Base-by-base conservation (phyloP, 139 green algal genomes). In the Closterium sp. region DNA sequence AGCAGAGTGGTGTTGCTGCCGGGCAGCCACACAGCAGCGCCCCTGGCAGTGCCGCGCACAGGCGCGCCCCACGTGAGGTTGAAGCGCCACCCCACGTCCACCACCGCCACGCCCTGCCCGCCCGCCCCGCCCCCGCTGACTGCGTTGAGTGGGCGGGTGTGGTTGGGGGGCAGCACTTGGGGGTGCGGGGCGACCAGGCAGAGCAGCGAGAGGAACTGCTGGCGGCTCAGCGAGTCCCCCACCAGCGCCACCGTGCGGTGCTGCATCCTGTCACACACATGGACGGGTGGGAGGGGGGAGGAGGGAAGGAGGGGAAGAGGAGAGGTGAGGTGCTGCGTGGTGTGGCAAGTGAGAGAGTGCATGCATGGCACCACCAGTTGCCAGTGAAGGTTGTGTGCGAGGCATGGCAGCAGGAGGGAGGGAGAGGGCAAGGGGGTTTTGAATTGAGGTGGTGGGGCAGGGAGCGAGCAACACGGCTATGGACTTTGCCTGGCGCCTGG, bases 121-220 rank as follows among this genome's bases (percentile, higher is more conserved):
- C 17, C 62, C 17, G 10, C 62, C 17, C 19, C 27, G 62, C 62
- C 62, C 17, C 2, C 17, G 19, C 19, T 79, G 62, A 13, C 62
- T 79, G 17, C 62, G 19, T 79, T 79, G 62, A 24, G 13, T 79
- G 62, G 62, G 62, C 27, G 62, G 62, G 62, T 24, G 17, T 79
- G 62, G 17, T 79, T 24, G 17, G 17, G 19, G 11, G 62, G 17
- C 17, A 79, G 62, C 62, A 79, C 17, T 22, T 13, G 62, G 17
- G 62, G 62, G 62, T 13, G 17, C 4, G 85, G 85, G 10, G 85
- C n/a, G n/a, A 87, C 27, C 85, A 87, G 85, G 85, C 85, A 87
- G n/a, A 87, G n/a, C n/a, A 87, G 85, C 21, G n/a, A 87, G n/a
- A 32, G 85, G 85, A 87, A 87, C 85, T 87, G 85, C 85, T 87